A percentile compares a stretch with the other conserved stretches of the same genome.
phyloP scores from a whole-genome alignment of 2,329 filamentous ascomycete species.

The Metarhizium robertsii region DNA sequence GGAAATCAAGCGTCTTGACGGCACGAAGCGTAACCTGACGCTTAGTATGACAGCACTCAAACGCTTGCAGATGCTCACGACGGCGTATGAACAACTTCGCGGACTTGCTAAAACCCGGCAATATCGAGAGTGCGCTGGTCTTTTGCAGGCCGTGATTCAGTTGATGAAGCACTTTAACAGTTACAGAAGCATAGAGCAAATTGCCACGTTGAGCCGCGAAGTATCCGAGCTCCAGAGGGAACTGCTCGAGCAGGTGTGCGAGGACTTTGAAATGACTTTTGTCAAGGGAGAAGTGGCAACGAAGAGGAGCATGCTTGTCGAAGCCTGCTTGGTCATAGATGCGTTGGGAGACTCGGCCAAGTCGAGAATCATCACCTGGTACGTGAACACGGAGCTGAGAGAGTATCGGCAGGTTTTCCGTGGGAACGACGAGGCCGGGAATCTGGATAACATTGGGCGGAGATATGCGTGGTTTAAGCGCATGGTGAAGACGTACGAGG shows the following conservation, averaged over 20 bases:
- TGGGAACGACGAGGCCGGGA: slow-evolving; percentile 93
- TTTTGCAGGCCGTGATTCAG: slow-evolving; percentile 91
- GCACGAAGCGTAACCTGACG: slow-evolving; percentile 92
- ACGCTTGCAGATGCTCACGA: slow-evolving; percentile 95
- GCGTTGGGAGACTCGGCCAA: slow-evolving; percentile 82
- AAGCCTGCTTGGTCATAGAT: slow-evolving; percentile 91
- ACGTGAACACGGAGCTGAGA: slow-evolving; percentile 91
- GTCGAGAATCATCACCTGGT: slow-evolving; percentile 82
- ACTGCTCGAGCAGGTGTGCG: slow-evolving; percentile 92
- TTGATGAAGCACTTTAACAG: slow-evolving; percentile 98
- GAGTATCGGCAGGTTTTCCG: slow-evolving; percentile 95
- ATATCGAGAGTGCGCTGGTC: slow-evolving; percentile 87
- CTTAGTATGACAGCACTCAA: slow-evolving; percentile 97
- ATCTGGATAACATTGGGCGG: slow-evolving; percentile 89
- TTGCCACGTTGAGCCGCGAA: slow-evolving; percentile 83
- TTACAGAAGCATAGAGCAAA: slow-evolving; percentile 96
- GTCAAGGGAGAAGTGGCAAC: slow-evolving; percentile 73
- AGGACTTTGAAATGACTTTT: slow-evolving; percentile 95
- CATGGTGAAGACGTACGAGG: slow-evolving; percentile 91
- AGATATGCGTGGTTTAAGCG: slow-evolving; percentile 95
- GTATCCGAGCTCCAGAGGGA: slow-evolving; percentile 91
- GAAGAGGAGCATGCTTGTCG: slow-evolving; percentile 62
- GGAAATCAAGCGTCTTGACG: slow-evolving; percentile 94
- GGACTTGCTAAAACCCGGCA: slow-evolving; percentile 77
- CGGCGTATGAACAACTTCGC: slow-evolving; percentile 92